Conservation (phyloP, 2,329 filamentous ascomycete genomes). For the Ceratocystis colombiana region DNA sequence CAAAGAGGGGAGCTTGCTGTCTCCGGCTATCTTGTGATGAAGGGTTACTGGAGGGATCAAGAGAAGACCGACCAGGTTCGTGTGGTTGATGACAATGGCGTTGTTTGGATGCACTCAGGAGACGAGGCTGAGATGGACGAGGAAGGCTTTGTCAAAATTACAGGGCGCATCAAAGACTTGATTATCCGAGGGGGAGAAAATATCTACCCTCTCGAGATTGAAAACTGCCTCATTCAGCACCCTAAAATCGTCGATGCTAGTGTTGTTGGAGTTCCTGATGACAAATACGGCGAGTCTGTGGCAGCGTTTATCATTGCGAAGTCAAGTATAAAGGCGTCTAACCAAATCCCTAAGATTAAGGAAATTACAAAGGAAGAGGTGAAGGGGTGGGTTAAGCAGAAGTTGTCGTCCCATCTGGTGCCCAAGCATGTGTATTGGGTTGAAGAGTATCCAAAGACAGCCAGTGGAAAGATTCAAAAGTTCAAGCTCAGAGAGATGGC, state of each 20-base stretch:
- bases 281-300: constrained; percentile 75
- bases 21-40: constrained; percentile 79
- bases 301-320: constrained; percentile 66
- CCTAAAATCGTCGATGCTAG: constrained; percentile 62
- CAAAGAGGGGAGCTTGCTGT: constrained; percentile 72
- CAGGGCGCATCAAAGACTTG: constrained; percentile 84
- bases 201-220: constrained; percentile 85
- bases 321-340: constrained; percentile 28
- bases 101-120: constrained; percentile 81
- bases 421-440: constrained; percentile 87
- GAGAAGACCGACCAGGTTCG: constrained; percentile 58
- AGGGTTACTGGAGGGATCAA: constrained; percentile 75
- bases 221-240: constrained; percentile 73
- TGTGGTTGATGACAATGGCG: constrained; percentile 35
- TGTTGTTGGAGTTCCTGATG: constrained; percentile 75
- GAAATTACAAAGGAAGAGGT: constrained; percentile 41
- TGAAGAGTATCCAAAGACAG: constrained; percentile 81
- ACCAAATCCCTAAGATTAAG: neutral
- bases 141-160: constrained; percentile 78
- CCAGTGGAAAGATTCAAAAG: constrained; percentile 95
- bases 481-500: constrained; percentile 68
- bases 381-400: constrained; percentile 59
- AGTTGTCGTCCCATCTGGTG: constrained; percentile 64
- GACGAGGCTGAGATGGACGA: constrained; percentile 81
- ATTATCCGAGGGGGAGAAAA: constrained; percentile 96